phyloP scores from a whole-genome alignment of 2,329 filamentous ascomycete species.

The Colletotrichum ledebouriae region DNA sequence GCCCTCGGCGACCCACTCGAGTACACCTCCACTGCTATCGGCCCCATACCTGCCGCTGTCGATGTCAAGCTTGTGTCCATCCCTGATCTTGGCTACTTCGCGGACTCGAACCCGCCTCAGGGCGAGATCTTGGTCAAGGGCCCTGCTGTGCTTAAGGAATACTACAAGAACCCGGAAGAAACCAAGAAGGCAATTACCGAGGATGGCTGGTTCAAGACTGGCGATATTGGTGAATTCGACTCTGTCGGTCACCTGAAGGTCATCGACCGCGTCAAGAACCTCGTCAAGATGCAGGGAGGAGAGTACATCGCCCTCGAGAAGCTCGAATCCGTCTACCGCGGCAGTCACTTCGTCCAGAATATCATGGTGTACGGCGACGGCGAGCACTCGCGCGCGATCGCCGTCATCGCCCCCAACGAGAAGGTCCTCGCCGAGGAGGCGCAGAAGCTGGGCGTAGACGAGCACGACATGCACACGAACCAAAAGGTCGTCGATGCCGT shows the following conservation, averaged over 20 bases:
- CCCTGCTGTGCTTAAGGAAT: slow-evolving; percentile 78
- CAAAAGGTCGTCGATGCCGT: slow-evolving; percentile 72
- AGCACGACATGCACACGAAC: slow-evolving; percentile 76
- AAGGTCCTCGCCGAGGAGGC: slow-evolving; percentile 73
- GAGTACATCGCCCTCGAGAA: slow-evolving; percentile 98
- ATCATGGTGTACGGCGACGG: slow-evolving; percentile 88
- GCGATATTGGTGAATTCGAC: slow-evolving; percentile 94
- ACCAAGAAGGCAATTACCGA: slow-evolving; percentile 81
- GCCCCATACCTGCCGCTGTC: slow-evolving; percentile 80
- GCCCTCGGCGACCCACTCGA: slow-evolving; percentile 86
- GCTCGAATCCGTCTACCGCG: slow-evolving; percentile 91
- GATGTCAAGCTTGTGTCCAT: slow-evolving; percentile 95
- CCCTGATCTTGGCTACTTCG: slow-evolving; percentile 86
- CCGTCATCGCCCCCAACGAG: slow-evolving; percentile 80
- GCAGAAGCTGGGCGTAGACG: slow-evolving; percentile 71
- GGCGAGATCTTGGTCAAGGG: slow-evolving; percentile 95
- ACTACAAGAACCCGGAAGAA: slow-evolving; percentile 89
- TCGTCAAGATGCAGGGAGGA: slow-evolving; percentile 94
- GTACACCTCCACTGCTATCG: slow-evolving; percentile 83
- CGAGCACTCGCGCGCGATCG: slow-evolving; percentile 82
- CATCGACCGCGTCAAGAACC: slow-evolving; percentile 97
- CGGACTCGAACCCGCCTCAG: slow-evolving; percentile 82
- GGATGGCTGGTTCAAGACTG: slow-evolving; percentile 97
- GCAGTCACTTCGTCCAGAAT: slow-evolving; percentile 82
- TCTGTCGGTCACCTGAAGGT: slow-evolving; percentile 83